These are phyloP conservation scores for Talaromyces liani DNA, from an alignment of 495 filamentous ascomycete genomes.

Conservation along the genomic window DNA sequence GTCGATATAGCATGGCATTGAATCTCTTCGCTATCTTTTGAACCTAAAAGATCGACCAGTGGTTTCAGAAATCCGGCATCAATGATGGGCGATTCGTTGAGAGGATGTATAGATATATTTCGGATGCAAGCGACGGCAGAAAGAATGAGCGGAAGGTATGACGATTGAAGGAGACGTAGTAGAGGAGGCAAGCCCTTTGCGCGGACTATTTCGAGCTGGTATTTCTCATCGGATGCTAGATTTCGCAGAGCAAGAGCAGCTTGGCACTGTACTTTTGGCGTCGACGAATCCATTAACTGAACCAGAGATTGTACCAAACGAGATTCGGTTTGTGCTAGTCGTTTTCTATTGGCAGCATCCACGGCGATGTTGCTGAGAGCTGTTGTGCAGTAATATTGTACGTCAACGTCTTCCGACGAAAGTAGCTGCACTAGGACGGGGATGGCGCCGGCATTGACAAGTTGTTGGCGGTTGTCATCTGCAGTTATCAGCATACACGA, in stretches of 20 bases:
- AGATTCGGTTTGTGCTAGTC: conserved; percentile 79
- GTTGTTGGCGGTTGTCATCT: conserved; percentile 97
- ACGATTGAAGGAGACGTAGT: conserved; percentile 82
- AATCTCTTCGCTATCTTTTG: conserved; percentile 96
- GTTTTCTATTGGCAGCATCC: conserved; percentile 81
- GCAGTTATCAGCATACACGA: neutral
- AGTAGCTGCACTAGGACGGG: conserved; percentile 92
- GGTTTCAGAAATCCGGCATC: conserved; percentile 94
- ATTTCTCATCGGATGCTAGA: conserved; percentile 95
- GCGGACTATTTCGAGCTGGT: conserved; percentile 94
- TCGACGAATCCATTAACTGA: conserved; percentile 92
- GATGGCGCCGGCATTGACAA: conserved; percentile 93
- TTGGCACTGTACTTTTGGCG: conserved; percentile 97
- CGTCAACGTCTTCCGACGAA: conserved; percentile 86
- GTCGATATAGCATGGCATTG: conserved; percentile 99
- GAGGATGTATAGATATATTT: conserved; percentile 97
- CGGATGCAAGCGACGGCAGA: conserved; percentile 97
- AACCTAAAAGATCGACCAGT: conserved; percentile 85
- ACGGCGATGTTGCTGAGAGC: conserved; percentile 98
- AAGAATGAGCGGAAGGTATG: conserved; percentile 90
- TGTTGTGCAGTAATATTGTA: conserved; percentile 99
- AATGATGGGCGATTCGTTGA: conserved; percentile 98
- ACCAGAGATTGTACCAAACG: conserved; percentile 89
- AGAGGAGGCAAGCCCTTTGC: conserved; percentile 77
- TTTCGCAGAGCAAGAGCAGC: conserved; percentile 91